These are phyloP conservation scores for Neurospora sublineolata DNA, from an alignment of 495 filamentous ascomycete genomes.

Conservation along the genomic window DNA sequence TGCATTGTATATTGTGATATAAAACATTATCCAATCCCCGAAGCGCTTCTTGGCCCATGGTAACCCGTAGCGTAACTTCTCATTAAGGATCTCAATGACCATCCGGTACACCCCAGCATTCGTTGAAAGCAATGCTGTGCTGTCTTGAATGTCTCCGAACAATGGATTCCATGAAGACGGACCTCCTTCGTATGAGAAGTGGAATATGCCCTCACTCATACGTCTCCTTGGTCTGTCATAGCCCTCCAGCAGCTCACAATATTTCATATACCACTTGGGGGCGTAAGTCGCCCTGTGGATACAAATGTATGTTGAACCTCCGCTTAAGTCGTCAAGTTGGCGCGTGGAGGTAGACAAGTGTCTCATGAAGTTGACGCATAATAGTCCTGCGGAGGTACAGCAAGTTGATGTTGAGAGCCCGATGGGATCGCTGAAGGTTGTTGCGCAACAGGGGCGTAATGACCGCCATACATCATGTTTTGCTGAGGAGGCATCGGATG, in stretches of 20 bases:
- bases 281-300: background rate
- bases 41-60: background rate
- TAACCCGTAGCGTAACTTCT: too few species aligned
- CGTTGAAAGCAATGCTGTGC: background rate
- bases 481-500: background rate
- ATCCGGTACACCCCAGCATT: background rate
- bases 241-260: background rate
- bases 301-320: background rate
- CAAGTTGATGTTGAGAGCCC: background rate
- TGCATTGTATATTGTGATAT: background rate
- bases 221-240: background rate
- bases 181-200: background rate
- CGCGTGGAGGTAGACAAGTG: background rate
- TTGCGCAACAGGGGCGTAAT: slow-evolving; percentile 7
- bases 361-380: slow-evolving; percentile 4
- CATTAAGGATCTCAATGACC: too few species aligned
- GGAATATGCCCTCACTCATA: background rate
- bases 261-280: background rate
- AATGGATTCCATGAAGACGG: background rate
- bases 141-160: background rate
- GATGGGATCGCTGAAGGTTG: background rate
- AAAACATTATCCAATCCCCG: background rate
- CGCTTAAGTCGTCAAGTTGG: background rate
- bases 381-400: slow-evolving; percentile 2
- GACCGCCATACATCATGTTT: slow-evolving; percentile 3